phyloP scores from a whole-genome alignment of 306 rosid genomes.

The Vigna angularis region DNA sequence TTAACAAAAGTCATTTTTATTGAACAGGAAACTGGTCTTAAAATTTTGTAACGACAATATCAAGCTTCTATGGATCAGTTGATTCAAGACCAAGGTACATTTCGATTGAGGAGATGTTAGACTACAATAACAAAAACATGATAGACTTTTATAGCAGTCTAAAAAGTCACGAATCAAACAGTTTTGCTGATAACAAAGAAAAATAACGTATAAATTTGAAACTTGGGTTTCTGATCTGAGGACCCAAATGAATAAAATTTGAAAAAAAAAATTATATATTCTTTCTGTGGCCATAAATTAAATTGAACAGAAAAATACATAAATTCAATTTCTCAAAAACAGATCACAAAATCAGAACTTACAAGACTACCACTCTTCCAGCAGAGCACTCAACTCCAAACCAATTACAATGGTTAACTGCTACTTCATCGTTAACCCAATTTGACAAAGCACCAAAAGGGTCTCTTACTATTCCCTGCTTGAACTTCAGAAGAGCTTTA shows the following conservation, averaged over 20 bases:
- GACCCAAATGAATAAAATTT: not conserved
- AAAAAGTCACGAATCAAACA: constrained; percentile 11
- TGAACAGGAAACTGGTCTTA: not conserved
- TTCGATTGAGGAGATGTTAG: constrained; percentile 9
- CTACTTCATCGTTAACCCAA: constrained; percentile 74
- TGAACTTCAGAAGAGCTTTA: constrained; percentile 80
- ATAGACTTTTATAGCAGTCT: constrained; percentile 8
- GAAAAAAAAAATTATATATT: not conserved
- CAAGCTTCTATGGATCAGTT: not conserved
- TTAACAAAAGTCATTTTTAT: constrained; percentile 6
- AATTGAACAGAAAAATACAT: constrained; percentile 8
- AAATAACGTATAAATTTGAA: not conserved
- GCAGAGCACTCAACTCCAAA: constrained; percentile 83
- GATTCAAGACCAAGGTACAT: constrained; percentile 22
- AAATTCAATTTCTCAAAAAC: not conserved
- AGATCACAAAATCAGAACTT: constrained; percentile 53
- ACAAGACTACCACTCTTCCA: constrained; percentile 76
- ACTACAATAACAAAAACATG: not conserved
- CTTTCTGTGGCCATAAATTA: constrained; percentile 27
- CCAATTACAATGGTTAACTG: constrained; percentile 74
- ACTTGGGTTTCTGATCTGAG: constrained; percentile 20
- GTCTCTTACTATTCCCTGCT: constrained; percentile 67
- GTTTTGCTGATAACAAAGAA: not conserved
- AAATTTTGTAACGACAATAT: not conserved
- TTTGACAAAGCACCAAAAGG: constrained; percentile 78